Evolutionary conservation across 805 yeast genomes (phyloP), one percentile per base, ranked within the genome.

Genomic region (Metschnikowia aberdeeniae): DNA sequence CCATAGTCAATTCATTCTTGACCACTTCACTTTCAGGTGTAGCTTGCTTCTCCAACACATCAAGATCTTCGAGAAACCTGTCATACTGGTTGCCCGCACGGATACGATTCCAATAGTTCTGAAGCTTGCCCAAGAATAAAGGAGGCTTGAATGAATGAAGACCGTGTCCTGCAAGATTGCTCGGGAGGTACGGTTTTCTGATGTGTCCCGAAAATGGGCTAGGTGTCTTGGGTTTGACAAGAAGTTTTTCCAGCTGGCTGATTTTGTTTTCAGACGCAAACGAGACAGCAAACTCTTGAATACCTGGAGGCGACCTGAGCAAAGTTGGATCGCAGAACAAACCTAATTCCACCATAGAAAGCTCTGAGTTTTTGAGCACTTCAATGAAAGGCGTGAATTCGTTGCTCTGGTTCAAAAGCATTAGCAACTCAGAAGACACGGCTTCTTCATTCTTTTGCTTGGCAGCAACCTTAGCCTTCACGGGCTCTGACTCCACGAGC

Each of bases 271-370:
- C 60, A 1, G 74, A 62, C 3, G 70, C 60, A 44, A 62, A 70
- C 0, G 72, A 64, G n/a, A 70, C 52, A 3, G 68, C 63, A 40
- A 70, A 62, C 46, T 67, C 69, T 51, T 72, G 76, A 20, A 72
- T 62, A 8, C 76, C 76, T 9, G 75, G 70, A 4, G 76, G 75
- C 19, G 66, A 47, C 40, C 53, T 62, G 19, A 64, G 55, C 40
- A 72, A 60, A 42, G 60, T 59, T 38, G 55, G 36, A 51, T 71
- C 72, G 28, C 67, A 58, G 47, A 70, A 70, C 29, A 72, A 50
- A 26, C 58, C 64, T 19, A 58, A 41, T 46, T 72, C 76, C 5
- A 51, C 51, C 10, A 56, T 55, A 1, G 68, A 54, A 33, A 71
- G 53, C 2, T 57, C 44, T 0, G 74, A 67, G 45, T 61, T 57